phyloP scores from a whole-genome alignment of 2,329 filamentous ascomycete genomes.

The Beauveria pseudobassiana region DNA sequence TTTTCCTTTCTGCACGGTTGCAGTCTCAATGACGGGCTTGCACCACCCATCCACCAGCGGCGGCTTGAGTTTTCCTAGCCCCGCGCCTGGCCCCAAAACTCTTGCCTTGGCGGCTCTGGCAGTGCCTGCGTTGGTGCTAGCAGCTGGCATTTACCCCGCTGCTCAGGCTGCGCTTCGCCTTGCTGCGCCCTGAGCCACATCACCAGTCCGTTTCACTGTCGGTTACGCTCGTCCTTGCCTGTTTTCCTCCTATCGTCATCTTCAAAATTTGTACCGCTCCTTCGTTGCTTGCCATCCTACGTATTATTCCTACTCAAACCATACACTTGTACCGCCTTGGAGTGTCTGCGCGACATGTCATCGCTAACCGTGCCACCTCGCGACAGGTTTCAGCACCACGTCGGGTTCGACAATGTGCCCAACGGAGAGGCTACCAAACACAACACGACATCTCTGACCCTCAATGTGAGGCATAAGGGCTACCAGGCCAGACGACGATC shows the following conservation, averaged over 20 bases:
- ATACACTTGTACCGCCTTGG: neutral
- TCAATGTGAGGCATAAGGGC: conserved; percentile 79
- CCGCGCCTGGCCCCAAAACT: neutral
- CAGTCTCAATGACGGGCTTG: neutral
- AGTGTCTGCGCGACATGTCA: conserved; percentile 25
- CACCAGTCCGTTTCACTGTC: neutral
- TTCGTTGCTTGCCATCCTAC: neutral
- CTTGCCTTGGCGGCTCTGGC: neutral
- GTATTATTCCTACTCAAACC: neutral
- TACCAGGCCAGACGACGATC: conserved; percentile 75
- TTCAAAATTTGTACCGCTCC: neutral
- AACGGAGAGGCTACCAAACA: conserved; percentile 51
- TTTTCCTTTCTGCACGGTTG: neutral
- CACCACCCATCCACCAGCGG: neutral
- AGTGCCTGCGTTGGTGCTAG: neutral
- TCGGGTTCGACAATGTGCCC: conserved; percentile 54
- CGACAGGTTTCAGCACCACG: conserved; percentile 50
- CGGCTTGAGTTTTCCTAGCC: neutral
- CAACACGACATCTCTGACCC: conserved; percentile 63
- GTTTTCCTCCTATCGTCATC: neutral
- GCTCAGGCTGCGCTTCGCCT: conserved; percentile 5
- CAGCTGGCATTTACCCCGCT: conserved; percentile 6
- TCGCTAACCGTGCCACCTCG: conserved; percentile 34
- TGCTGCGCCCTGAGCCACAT: conserved; percentile 7
- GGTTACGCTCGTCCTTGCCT: conserved; percentile 1